Percentiles rank a stretch among this genome's conserved stretches.
Evolutionary conservation across 345 rosid species (phyloP).

Genomic region (Salix arbutifolia): DNA sequence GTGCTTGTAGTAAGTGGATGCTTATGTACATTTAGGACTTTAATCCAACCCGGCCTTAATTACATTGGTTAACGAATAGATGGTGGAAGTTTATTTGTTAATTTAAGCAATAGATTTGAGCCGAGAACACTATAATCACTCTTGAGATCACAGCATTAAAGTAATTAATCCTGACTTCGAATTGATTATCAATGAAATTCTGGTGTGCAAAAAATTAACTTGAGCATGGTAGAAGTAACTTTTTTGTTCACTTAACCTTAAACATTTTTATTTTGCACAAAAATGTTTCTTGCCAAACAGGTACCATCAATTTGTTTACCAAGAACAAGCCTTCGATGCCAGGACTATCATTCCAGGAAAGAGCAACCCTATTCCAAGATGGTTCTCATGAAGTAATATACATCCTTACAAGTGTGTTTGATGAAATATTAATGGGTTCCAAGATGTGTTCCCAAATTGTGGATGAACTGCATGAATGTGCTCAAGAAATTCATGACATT

Average conservation of each 20-base stretch:
- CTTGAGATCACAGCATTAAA: too few relatives aligned
- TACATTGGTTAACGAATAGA: too few relatives aligned
- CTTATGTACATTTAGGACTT: too few relatives aligned
- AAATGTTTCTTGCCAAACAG: conserved; percentile 2
- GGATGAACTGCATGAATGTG: not conserved
- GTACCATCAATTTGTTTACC: conserved; percentile 3
- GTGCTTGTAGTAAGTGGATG: too few relatives aligned
- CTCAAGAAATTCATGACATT: not conserved
- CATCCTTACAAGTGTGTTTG: not conserved
- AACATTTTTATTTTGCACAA: not conserved
- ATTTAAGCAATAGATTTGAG: too few relatives aligned
- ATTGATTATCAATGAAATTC: not conserved
- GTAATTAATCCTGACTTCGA: too few relatives aligned
- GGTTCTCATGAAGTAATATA: conserved; percentile 3
- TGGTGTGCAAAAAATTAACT: not conserved
- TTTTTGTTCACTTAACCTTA: not conserved
- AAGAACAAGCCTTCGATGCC: not conserved
- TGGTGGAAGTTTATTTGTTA: too few relatives aligned
- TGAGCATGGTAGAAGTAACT: not conserved
- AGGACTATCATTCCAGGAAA: not conserved
- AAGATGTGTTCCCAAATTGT: not conserved
- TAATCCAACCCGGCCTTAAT: too few relatives aligned
- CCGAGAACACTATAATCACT: too few relatives aligned
- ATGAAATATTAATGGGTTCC: not conserved
- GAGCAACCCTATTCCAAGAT: not conserved